Base-by-base conservation (phyloP, 805 yeast species). In the Jamesozyma jinghongensis region DNA sequence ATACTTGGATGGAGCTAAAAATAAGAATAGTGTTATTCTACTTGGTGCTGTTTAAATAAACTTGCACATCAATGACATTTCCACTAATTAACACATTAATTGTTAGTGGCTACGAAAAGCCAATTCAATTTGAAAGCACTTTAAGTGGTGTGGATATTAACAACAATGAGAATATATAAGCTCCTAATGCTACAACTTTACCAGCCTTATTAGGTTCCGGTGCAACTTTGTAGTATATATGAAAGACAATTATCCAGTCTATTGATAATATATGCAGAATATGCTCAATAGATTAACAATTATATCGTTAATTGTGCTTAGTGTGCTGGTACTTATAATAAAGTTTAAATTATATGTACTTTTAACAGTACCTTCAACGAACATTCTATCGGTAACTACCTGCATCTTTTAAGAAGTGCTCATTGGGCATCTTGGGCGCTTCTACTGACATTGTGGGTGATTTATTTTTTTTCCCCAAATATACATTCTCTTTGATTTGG, bases 341-440 rank as follows among this genome's bases (percentile, higher is more conserved):
- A 61, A 40, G 58, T 61, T 2, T 48, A 57, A 43, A 43, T 75
- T 8, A 63, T 65, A 31, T 76, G 74, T 50, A 66, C 74, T 51
- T 79, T 83, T 58, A 77, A 77, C 47, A 88, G 88, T 2, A 62
- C 68, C 33, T 57, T 61, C 11, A 76, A 82, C 42, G 52, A 62
- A 17, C 75, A 73, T 12, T 78, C 81, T 22, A 53, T 75, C 14
- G 29, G 45, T 3, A 54, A 62, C 45, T 34, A 31, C n/a, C 45
- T 63, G 52, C 60, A 22, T 18, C 34, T 20, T n/a, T 20, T 3
- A 19, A 30, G 19, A 18, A 30, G 12, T 76, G 81, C 61, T 71
- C 67, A 5, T 49, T 75, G 32, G 76, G 73, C 6, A 45, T 74
- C 2, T 35, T 49, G 2, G 53, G 59, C 2, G 46, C 47, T 22